These are phyloP conservation scores for Colletotrichum gloeosporioides DNA, from an alignment of 2,329 filamentous ascomycete species.

Conservation along the genomic window DNA sequence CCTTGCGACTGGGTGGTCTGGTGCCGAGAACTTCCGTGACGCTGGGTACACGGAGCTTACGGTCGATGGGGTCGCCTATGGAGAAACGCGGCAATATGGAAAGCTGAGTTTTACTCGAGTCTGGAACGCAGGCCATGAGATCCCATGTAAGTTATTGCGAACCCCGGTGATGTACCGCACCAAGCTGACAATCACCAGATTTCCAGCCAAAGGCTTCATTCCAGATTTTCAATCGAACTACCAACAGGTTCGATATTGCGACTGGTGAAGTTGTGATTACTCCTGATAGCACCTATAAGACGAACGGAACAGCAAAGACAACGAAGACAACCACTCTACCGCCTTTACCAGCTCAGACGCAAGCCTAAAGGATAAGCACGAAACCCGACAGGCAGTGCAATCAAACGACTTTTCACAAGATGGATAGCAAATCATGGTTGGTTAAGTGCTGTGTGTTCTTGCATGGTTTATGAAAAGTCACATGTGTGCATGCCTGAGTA, in stretches of 20 bases:
- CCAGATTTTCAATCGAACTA: constrained; percentile 54
- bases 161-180: background rate
- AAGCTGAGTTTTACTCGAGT: constrained; percentile 65
- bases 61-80: constrained; percentile 63
- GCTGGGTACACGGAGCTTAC: constrained; percentile 71
- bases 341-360: background rate
- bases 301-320: background rate
- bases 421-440: too few relatives aligned
- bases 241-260: constrained; percentile 51
- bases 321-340: background rate
- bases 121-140: constrained; percentile 57
- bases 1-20: constrained; percentile 59
- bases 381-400: too few relatives aligned
- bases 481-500: background rate
- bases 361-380: background rate
- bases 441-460: too few relatives aligned
- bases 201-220: constrained; percentile 53
- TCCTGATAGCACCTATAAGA: background rate
- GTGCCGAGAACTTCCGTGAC: constrained; percentile 63
- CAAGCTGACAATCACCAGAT: constrained; percentile 28
- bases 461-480: background rate
- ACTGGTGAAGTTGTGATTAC: constrained; percentile 40
- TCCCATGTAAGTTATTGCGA: background rate
- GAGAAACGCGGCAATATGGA: constrained; percentile 70
- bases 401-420: too few relatives aligned